Evolutionary conservation across 306 rosid genomes (phyloP), one percentile per base, ranked within the genome.

Genomic region (Cyamopsis tetragonoloba): DNA sequence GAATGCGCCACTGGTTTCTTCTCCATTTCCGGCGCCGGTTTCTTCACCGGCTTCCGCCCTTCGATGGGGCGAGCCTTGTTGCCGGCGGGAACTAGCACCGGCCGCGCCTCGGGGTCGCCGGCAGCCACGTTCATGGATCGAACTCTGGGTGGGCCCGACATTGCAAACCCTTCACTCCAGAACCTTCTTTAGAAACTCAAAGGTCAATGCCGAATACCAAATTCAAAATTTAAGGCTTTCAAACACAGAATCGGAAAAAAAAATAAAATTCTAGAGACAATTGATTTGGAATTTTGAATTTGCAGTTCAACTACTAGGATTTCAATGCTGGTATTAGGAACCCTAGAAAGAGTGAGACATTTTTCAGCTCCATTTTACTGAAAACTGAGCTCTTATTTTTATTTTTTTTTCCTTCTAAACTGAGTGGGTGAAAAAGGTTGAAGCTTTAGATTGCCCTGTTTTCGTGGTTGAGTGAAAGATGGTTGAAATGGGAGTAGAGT

Each of bases 121-220:
- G 74, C 77, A 18, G 88, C 70, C 26, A 81, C 71, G 57, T 87
- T 87, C 89, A 79, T 77, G 58, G 93, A 81, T 73, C 89, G 89
- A 72, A 89, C 81, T 83, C 93, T 84, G 23, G 96, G 96, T 66
- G 91, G 96, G 47, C 91, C 89, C 80, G 89, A 88, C 96, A 88
- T 88, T 79, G 35, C 70, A 55, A 82, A 71, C 38, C 13, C 54
- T 73, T 56, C 42, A 37, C 18, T 73, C 59, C 10, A 44, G 66
- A 77, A 54, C 37, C 68, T 31, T 55, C 48, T 55, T 44, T 48
- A 12, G n/a, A 49, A 55, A 32, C 59, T 13, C 30, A 59, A 12
- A 62, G 38, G 76, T 70, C 68, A 77, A 82, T 77, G 80, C 49
- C 24, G 30, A 60, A 37, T 50, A 20, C 53, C 24, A 60, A 71